Evolutionary conservation across 1,284 basidiomycete genomes (phyloP), one percentile per base, ranked within the genome.

Genomic region (Dichomitus squalens): DNA sequence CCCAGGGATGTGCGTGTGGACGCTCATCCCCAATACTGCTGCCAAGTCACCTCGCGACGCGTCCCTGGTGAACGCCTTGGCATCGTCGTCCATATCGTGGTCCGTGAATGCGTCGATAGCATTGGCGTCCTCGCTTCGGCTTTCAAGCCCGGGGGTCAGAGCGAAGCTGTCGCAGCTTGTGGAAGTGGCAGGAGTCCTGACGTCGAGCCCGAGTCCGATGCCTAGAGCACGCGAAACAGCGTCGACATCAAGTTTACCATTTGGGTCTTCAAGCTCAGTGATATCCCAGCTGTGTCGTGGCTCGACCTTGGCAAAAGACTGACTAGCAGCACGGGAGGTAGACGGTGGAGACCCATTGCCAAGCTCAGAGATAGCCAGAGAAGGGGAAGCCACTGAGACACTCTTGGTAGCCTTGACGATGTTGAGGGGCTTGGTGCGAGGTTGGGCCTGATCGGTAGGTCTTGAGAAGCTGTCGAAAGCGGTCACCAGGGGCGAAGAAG

Each of bases 171-270:
- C 41, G n/a, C 48, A 14, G 9, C 9, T 20, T 11, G 4, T 11
- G 18, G 44, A 47, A 38, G 48, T 50, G 12, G 36, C 52, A n/a
- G 40, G 31, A 31, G 39, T 29, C n/a, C n/a, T n/a, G 5, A 55
- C 27, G 9, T 29, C 58, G 21, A 62, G 46, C 0, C 56, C 56
- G 7, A 67, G 52, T 6, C 64, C 67, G 21, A 72, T 63, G 2
- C 70, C 68, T 8, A 72, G 68, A 6, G 58, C 65, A 33, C 59
- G 67, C 35, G 62, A 66, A 21, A 71, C 69, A 11, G 68, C 68
- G 54, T 72, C 69, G n/a, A 72, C 58, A 58, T 72, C 70, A 16
- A 72, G 66, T 49, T 59, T 58, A 4, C 70, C 64, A 44, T 69
- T 61, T 41, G 51, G 53, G 23, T 66, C 58, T 41, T 43, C 29